A percentile compares a stretch with the other conserved stretches of the same genome.
Conservation (phyloP, 208 protist genomes). For the Lotmaria passim region DNA sequence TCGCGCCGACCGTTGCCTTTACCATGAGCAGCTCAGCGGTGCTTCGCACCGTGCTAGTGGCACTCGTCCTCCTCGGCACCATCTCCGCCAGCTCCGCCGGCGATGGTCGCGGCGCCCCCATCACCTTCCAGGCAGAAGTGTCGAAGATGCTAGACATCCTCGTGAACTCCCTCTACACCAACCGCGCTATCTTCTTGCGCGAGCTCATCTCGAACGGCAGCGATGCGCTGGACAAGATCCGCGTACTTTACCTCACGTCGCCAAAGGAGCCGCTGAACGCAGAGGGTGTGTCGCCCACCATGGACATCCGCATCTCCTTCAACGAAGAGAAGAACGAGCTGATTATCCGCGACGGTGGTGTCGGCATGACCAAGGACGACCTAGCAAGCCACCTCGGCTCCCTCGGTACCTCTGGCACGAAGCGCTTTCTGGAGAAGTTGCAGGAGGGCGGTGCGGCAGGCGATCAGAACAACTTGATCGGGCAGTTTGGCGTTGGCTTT, state of each 20-base stretch:
- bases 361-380: conserved; percentile 99
- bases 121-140: conserved; percentile 96
- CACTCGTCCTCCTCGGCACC: conserved; percentile 46
- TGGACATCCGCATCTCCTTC: conserved; percentile 93
- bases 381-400: conserved; percentile 99
- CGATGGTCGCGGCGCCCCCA: conserved; percentile 51
- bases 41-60: conserved; percentile 41
- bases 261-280: conserved; percentile 82
- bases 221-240: conserved; percentile 99
- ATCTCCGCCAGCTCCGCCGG: conserved; percentile 27
- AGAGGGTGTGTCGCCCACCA: conserved; percentile 67
- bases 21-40: conserved; percentile 21
- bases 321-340: conserved; percentile 94
- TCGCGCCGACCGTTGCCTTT: neutral
- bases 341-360: conserved; percentile 97
- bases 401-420: conserved; percentile 99
- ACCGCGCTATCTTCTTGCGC: conserved; percentile 99
- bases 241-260: conserved; percentile 97
- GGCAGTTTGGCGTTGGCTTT: conserved; percentile 99
- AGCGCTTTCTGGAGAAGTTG: conserved; percentile 93
- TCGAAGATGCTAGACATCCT: conserved; percentile 98
- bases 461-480: conserved; percentile 97
- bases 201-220: conserved; percentile 99
- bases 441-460: conserved; percentile 34
- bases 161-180: conserved; percentile 99